Evolutionary conservation across 2,329 filamentous ascomycete genomes (phyloP).

Genomic region (Sphaerulina populicola): DNA sequence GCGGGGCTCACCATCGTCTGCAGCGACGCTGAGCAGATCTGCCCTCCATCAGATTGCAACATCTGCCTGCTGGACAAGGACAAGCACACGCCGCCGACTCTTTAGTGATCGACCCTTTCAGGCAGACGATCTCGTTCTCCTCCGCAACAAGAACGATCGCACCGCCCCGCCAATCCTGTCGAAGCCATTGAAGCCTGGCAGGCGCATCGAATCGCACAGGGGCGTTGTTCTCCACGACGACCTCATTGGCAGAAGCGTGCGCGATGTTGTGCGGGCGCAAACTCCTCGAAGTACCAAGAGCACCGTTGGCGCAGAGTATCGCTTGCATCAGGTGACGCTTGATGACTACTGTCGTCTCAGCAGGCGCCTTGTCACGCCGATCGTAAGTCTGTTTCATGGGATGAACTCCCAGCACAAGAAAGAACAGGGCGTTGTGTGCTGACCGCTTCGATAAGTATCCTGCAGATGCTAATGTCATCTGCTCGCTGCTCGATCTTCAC

Average conservation of each 20-base stretch:
- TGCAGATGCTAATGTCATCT: constrained; percentile 65
- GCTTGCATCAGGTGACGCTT: constrained; percentile 58
- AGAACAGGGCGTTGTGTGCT: not conserved
- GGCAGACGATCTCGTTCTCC: constrained; percentile 33
- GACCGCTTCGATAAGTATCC: constrained; percentile 45
- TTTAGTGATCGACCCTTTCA: constrained; percentile 21
- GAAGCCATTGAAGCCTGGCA: constrained; percentile 32
- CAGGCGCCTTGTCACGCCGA: constrained; percentile 65
- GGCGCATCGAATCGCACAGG: constrained; percentile 37
- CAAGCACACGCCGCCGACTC: constrained; percentile 3
- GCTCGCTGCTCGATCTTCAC: constrained; percentile 68
- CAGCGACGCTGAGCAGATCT: constrained; percentile 2
- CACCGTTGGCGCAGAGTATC: constrained; percentile 40
- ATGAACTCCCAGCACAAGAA: not conserved
- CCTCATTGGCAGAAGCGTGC: constrained; percentile 55
- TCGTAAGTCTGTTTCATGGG: constrained; percentile 26
- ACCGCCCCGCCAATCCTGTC: constrained; percentile 34
- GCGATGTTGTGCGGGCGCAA: constrained; percentile 52
- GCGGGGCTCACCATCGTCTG: constrained; percentile 7
- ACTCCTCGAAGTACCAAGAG: constrained; percentile 23
- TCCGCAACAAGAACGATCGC: constrained; percentile 35
- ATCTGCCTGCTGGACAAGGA: not conserved
- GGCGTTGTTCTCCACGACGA: constrained; percentile 45
- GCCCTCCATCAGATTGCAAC: not conserved
- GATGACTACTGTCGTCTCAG: constrained; percentile 64